phyloP scores from a whole-genome alignment of 768 basidiomycete species.

The Boletus rufocinnamomeus region DNA sequence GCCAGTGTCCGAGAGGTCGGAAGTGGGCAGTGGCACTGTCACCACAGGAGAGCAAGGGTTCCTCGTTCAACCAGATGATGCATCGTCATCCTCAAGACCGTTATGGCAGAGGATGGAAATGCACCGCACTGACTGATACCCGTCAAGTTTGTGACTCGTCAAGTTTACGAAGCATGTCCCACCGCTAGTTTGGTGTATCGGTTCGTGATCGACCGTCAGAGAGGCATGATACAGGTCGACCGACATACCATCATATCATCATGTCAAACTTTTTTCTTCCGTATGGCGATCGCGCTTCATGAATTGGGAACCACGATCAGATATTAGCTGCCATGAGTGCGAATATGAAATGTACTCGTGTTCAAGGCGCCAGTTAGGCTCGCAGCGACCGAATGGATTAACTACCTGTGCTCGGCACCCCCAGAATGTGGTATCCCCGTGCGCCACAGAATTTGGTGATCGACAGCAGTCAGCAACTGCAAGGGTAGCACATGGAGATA shows the following conservation, averaged over 20 bases:
- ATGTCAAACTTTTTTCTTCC: too few species aligned
- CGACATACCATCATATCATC: too few species aligned
- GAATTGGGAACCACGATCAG: not conserved
- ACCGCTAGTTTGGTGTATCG: not conserved
- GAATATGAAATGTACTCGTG: not conserved
- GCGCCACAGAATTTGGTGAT: not conserved
- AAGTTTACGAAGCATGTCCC: not conserved
- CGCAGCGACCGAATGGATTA: not conserved
- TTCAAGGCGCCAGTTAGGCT: not conserved
- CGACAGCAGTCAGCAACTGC: not conserved
- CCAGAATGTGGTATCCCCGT: too few species aligned
- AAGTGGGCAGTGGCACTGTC: not conserved
- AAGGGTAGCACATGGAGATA: not conserved
- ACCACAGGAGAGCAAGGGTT: not conserved
- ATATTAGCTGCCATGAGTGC: not conserved
- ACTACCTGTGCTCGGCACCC: not conserved
- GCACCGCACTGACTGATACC: not conserved
- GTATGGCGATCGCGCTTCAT: too few species aligned
- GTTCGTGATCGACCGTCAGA: not conserved
- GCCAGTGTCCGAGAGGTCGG: not conserved
- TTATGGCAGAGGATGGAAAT: not conserved
- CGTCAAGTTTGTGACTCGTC: not conserved
- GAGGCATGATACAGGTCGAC: too few species aligned
- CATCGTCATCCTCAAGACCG: not conserved
- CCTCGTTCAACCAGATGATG: not conserved